A percentile compares a stretch with the other conserved stretches of the same genome.
These are phyloP conservation scores for Cetraspora pellucida DNA, from an alignment of 192 early-diverging fungal genomes.

Conservation along the genomic window DNA sequence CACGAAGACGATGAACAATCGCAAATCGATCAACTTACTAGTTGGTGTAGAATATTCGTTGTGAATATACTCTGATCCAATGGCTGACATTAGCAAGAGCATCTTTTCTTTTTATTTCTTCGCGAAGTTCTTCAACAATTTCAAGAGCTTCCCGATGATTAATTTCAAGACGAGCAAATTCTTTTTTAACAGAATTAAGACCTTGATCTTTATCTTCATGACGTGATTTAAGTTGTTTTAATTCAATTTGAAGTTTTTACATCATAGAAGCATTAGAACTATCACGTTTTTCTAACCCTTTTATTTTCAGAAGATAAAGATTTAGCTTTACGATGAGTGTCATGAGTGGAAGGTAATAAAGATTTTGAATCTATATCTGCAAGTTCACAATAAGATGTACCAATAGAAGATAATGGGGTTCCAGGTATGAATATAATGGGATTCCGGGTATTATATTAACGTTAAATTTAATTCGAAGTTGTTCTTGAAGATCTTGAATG, in stretches of 20 bases:
- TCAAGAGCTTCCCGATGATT: conserved; percentile 32
- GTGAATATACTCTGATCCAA: not conserved
- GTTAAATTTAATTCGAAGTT: not conserved
- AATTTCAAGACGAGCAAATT: conserved; percentile 28
- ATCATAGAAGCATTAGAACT: not conserved
- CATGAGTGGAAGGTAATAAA: not conserved
- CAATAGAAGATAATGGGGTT: not conserved
- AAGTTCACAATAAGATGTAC: not conserved
- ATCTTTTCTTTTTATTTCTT: conserved; percentile 32
- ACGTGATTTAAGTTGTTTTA: conserved; percentile 22
- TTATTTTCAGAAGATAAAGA: conserved; percentile 22
- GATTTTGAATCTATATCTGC: not conserved
- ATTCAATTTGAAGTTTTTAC: conserved; percentile 29
- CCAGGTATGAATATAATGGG: no score
- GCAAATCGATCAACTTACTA: conserved; percentile 8
- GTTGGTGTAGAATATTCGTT: not conserved
- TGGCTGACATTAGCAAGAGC: conserved; percentile 14
- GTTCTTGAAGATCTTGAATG: conserved; percentile 16
- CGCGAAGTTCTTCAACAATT: conserved; percentile 33
- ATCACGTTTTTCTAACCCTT: conserved; percentile 12
- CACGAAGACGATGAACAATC: not conserved
- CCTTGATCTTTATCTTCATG: conserved; percentile 29
- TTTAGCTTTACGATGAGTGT: conserved; percentile 7
- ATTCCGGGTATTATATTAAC: not conserved
- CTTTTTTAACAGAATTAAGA: conserved; percentile 18